Base-by-base conservation (phyloP, 2,329 filamentous ascomycete species). In the Diaporthe ampelina region DNA sequence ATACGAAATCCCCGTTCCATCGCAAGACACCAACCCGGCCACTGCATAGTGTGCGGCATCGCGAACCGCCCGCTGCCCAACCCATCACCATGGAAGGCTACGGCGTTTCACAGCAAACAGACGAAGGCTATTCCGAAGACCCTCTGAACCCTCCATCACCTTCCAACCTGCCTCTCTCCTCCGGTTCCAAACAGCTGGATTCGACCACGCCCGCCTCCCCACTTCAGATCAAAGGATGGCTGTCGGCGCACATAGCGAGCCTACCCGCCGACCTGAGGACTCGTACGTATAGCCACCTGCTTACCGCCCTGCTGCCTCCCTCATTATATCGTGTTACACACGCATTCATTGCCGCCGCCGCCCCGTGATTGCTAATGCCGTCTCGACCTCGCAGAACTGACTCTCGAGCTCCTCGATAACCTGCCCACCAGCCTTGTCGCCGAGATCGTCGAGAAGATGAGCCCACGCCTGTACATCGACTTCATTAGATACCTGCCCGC, bases 61-160 rank as follows among this genome's bases (percentile, higher is more conserved):
- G 43, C 63, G 54, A 59, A 19, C 43, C 48, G 65, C 79, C 79
- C 78, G 76, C 78, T 59, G 74, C 76, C 73, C 79, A 78, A 32
- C 50, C 45, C 54, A 72, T 29, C 54, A 29, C 45, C 43, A 77
- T 77, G 76, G 76, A 77, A 50, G 61, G 72, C 58, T 77, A 74
- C 52, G 72, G 73, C 52, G 70, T 72, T 56, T 76, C 75, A 21
- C 86, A 88, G 74, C 87, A 92, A 82, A 89, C 95, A 74, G 94
- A 97, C 85, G 95, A 97, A 85, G 95, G 95, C 79, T 97, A 97
- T 82, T 95, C 94, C 8, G 94, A 97, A 81, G 94, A 95, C 78
- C 89, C 89, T 74, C 83, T 91, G 70, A 83, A 86, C 15, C 83
- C 71, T 74, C 78, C 78, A 58, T 80, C 78, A 78, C 80, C 78